A percentile compares a stretch with the other conserved stretches of the same genome.
phyloP scores from a whole-genome alignment of 2,329 filamentous ascomycete species.

The Phialophora chinensis region DNA sequence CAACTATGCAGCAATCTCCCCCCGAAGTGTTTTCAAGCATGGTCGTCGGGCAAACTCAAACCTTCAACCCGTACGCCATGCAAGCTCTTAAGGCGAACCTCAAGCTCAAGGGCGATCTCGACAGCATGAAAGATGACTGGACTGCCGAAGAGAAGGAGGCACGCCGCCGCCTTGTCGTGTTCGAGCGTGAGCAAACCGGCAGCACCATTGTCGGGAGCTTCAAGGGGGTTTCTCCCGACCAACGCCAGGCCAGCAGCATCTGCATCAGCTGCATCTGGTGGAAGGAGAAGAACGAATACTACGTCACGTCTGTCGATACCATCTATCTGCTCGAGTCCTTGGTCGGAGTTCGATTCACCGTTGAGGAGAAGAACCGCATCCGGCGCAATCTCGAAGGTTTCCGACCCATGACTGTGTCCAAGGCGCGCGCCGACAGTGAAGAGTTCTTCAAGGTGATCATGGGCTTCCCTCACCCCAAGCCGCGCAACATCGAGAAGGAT shows the following conservation, averaged over 20 bases:
- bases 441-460: slow-evolving; percentile 99
- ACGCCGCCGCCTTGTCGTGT: slow-evolving; percentile 84
- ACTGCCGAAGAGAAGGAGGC: slow-evolving; percentile 77
- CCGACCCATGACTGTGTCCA: slow-evolving; percentile 89
- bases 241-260: slow-evolving; percentile 81
- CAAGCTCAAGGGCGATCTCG: slow-evolving; percentile 83
- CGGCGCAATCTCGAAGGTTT: slow-evolving; percentile 94
- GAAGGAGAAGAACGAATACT: slow-evolving; percentile 89
- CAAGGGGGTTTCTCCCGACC: slow-evolving; percentile 75
- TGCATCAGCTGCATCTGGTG: slow-evolving; percentile 98
- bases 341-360: slow-evolving; percentile 83
- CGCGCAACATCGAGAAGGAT: slow-evolving; percentile 97
- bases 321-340: slow-evolving; percentile 93
- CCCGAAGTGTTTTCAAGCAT: slow-evolving; percentile 54
- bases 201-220: slow-evolving; percentile 83
- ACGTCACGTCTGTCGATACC: slow-evolving; percentile 94
- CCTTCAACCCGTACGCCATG: slow-evolving; percentile 78
- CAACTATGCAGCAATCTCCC: slow-evolving; percentile 65
- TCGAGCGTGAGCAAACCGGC: slow-evolving; percentile 79
- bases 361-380: slow-evolving; percentile 98
- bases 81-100: slow-evolving; percentile 81
- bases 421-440: slow-evolving; percentile 88
- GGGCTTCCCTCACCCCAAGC: slow-evolving; percentile 93
- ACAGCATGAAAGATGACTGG: slow-evolving; percentile 84
- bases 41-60: slow-evolving; percentile 46